Conservation (phyloP, 2,329 filamentous ascomycete genomes). For the Fusarium napiforme region DNA sequence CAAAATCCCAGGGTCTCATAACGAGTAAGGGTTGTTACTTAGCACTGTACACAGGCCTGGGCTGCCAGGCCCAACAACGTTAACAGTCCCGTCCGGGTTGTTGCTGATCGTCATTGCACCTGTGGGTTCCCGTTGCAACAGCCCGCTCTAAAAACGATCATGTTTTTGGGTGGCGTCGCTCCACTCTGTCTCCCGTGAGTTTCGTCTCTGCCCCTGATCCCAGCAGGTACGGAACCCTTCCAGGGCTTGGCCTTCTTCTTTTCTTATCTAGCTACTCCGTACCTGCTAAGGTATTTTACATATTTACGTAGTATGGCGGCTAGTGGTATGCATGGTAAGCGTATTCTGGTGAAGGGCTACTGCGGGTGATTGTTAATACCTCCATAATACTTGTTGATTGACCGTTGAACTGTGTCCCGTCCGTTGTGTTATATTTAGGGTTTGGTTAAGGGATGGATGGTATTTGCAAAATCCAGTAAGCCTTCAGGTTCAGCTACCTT, state of each 20-base stretch:
- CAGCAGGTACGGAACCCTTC: constrained; percentile 5
- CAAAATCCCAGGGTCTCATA: background rate
- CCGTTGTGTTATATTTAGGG: background rate
- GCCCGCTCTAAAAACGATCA: constrained; percentile 25
- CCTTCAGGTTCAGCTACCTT: background rate
- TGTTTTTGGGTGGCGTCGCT: constrained; percentile 14
- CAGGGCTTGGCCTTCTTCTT: constrained; percentile 22
- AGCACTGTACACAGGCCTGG: background rate
- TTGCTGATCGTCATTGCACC: constrained; percentile 25
- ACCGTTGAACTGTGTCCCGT: background rate
- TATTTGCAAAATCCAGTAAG: constrained; percentile 9
- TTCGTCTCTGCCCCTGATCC: constrained; percentile 38
- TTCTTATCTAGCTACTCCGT: constrained; percentile 8
- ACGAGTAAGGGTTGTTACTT: background rate
- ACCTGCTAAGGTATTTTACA: background rate
- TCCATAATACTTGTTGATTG: background rate
- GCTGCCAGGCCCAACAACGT: constrained; percentile 8
- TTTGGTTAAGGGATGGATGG: background rate
- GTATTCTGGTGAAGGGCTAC: background rate
- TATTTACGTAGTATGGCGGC: background rate
- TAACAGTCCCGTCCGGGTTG: constrained; percentile 5
- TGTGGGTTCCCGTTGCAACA: constrained; percentile 37
- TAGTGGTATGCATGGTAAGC: constrained; percentile 3
- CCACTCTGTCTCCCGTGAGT: constrained; percentile 18
- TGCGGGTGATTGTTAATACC: constrained; percentile 1